Conservation (phyloP, 495 filamentous ascomycete genomes). For the Acidiella bohemica region DNA sequence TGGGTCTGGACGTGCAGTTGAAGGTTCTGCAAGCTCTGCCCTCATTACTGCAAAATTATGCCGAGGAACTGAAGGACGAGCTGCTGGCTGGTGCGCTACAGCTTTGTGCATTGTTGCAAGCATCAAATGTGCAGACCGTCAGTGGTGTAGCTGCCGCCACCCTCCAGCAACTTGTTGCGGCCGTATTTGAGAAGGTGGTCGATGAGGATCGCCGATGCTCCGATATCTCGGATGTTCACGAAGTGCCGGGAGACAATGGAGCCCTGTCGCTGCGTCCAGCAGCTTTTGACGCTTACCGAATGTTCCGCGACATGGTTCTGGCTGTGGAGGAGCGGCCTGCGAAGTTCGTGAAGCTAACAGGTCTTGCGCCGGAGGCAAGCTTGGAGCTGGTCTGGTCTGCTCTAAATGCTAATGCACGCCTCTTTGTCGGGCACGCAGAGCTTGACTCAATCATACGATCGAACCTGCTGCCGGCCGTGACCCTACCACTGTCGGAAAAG, state of each 20-base stretch:
- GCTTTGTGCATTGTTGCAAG: conserved; percentile 80
- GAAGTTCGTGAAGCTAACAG: conserved; percentile 61
- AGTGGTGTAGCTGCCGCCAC: conserved; percentile 92
- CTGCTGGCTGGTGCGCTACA: conserved; percentile 69
- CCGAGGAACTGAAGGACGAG: conserved; percentile 63
- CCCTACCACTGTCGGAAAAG: conserved; percentile 62
- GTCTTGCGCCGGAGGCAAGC: conserved; percentile 65
- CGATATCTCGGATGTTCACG: conserved; percentile 41
- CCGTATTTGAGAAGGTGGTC: conserved; percentile 81
- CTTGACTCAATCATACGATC: conserved; percentile 64
- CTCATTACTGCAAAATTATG: conserved; percentile 83
- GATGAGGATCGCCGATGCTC: conserved; percentile 52
- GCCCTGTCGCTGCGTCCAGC: conserved; percentile 53
- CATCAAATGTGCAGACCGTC: conserved; percentile 79
- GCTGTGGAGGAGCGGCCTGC: conserved; percentile 71
- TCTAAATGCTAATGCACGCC: conserved; percentile 65
- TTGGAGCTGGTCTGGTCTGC: conserved; percentile 86
- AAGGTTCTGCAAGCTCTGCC: conserved; percentile 92
- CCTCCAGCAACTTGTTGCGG: conserved; percentile 81
- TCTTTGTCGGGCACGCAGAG: conserved; percentile 67
- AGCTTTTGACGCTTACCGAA: conserved; percentile 73
- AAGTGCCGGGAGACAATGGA: conserved; percentile 50
- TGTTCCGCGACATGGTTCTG: conserved; percentile 80
- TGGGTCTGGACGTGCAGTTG: conserved; percentile 78
- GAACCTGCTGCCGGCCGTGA: conserved; percentile 71